Base-by-base conservation (phyloP, 805 yeast genomes). In the Yarrowia sp. region DNA sequence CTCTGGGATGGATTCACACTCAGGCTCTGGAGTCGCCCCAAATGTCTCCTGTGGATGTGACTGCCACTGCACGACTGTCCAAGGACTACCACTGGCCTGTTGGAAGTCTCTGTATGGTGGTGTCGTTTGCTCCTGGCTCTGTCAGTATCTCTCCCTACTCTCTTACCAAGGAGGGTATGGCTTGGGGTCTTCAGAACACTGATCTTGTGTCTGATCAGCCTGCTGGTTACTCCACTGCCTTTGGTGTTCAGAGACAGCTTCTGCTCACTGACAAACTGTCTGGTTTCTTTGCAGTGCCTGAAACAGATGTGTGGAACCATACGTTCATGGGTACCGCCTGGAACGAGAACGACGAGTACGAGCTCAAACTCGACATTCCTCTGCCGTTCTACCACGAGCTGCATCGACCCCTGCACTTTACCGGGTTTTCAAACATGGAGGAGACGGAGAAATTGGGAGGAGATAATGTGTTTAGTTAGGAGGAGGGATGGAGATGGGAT, bases 1-100 rank as follows among this genome's bases (percentile, higher is more conserved):
- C 95, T 5, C 75, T 95, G 15, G 99, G 99, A 0, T 90, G 97
- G 96, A 83, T 95, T n/a, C 98, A 93, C 73, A 90, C 98, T 0
- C 91, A 88, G 73, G 81, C 88, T 1, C 84, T 83, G 17, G 96
- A 89, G 42, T 68, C 81, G 6, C 82, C 83, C 57, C 79, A 80
- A 61, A 81, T 92, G 78, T 78, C 88, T 6, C 86, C 97, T 0
- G 76, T 81, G 39, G 98, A 93, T 68, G 83, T 90, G 14, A 81
- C 88, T 1, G 82, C 85, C 0, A 88, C 86, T 65, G 78, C 85
- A 4, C 75, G 71, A 45, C 72, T 81, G 51, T 65, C 70, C 61
- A 72, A 78, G 31, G 71, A 72, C 13, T 61, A 66, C 35, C 73
- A 68, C 4, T 83, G 84, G 84, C 78, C 74, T 60, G 68, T 74